Base-by-base conservation (phyloP, 2,329 filamentous ascomycete species). In the Phyllosticta citribraziliensis region DNA sequence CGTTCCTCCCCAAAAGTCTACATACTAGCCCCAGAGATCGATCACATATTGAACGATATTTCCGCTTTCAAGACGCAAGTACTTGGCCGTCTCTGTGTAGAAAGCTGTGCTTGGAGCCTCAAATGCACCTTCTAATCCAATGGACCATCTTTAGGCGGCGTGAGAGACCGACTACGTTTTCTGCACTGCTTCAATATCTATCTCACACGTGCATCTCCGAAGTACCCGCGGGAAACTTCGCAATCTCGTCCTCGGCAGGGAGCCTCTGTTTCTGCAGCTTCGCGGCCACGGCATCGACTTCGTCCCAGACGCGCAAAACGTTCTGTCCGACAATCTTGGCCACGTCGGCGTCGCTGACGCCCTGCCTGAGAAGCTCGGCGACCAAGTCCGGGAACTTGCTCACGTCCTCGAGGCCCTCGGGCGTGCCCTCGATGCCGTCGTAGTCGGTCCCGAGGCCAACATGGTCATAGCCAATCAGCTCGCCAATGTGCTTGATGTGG, bases 371-470 rank as follows among this genome's bases (percentile, higher is more conserved):
- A 62, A 97, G 74, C 73, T 91, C 88, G 3, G 84, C 85, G 9
- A 97, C 82, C 53, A 97, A 75, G 61, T 87, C 83, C 0, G 91
- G 92, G 68, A 88, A 96, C 70, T 89, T 90, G 56, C 86, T 85
- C 6, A 96, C 91, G 72, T 96, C 91, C 47, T 94, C 89, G 55
- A 97, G 74, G 0, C 92, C 93, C 59, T 77, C 71, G 0, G 92
- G 91, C 4, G 85, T 85, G 0, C 67, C 72, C 1, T 72, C 69
- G 61, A 92, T 92, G 9, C 85, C 93, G 71, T 97, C 92, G 71
- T 92, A 97, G 72, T 97, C 93, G 58, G 88, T 91, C 0, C 93
- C 93, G 19, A 97, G 74, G 0, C 92, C 93, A 17, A 97, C 91
- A 70, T 96, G 83, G 51, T 92, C 88, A 67, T 88, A 97, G 2